phyloP scores from a whole-genome alignment of 2,329 filamentous ascomycete genomes.

The Pleomassaria siparia region DNA sequence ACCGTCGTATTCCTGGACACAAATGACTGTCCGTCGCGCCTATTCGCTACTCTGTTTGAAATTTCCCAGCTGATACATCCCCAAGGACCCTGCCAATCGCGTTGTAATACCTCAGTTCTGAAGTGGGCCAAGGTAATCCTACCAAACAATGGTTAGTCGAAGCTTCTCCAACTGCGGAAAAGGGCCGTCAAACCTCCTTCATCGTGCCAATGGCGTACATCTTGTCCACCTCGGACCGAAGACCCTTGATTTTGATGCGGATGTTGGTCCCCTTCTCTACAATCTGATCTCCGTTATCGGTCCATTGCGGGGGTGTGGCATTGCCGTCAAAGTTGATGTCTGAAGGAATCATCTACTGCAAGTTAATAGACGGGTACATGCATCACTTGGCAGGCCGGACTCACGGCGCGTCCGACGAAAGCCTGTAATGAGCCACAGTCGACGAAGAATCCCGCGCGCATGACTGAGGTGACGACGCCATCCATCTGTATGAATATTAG shows the following conservation, averaged over 20 bases:
- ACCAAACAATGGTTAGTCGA: conserved; percentile 15
- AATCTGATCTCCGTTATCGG: conserved; percentile 88
- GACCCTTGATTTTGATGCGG: conserved; percentile 90
- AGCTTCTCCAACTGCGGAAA: conserved; percentile 5
- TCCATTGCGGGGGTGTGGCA: conserved; percentile 94
- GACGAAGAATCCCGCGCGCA: conserved; percentile 88
- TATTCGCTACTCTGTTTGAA: background rate
- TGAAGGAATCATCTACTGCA: conserved; percentile 75
- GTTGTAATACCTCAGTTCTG: conserved; percentile 20
- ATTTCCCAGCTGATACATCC: background rate
- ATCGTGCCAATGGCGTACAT: conserved; percentile 98
- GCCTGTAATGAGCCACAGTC: conserved; percentile 76
- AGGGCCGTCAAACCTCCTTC: conserved; percentile 64
- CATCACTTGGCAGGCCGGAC: conserved; percentile 33
- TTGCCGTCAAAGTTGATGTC: conserved; percentile 95
- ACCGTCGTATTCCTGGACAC: background rate
- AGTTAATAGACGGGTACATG: conserved; percentile 22
- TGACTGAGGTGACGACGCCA: conserved; percentile 88
- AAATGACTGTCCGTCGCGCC: background rate
- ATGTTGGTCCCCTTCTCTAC: conserved; percentile 94
- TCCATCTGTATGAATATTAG: conserved; percentile 68
- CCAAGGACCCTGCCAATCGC: conserved; percentile 5
- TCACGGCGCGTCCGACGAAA: conserved; percentile 81
- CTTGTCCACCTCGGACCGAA: conserved; percentile 87
- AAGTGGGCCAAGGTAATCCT: conserved; percentile 45